Evolutionary conservation across 352 stramenopile species (phyloP), one percentile per base, ranked within the genome.

Genomic region (Globisporangium canariense): DNA sequence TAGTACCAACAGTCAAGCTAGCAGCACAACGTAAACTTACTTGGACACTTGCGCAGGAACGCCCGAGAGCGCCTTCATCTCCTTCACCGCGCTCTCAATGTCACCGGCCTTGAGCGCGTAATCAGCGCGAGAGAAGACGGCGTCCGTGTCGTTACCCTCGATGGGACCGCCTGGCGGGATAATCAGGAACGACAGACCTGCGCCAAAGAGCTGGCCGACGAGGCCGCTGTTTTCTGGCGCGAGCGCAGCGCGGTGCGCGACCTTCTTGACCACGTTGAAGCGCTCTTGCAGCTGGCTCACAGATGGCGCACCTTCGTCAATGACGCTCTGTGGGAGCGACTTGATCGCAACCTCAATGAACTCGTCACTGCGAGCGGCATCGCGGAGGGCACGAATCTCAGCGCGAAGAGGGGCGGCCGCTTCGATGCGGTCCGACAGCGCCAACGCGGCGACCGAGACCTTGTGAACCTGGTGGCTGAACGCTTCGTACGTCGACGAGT

Each of bases 381-480:
- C 77, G 32, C 79, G 79, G 16, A 94, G 71, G 38, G 78, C 82
- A 25, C 77, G 76, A 60, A 93, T 87, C 80, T 94, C 86, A 40
- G 69, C 81, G 20, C 76, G 79, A 32, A 94, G 73, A 20, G 86
- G 83, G 25, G 76, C 76, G 7, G 83, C 83, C 25, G 83, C 86
- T 69, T 94, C 86, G 58, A 93, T 88, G 45, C 86, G 86, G 69
- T 93, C 81, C 58, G 83, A 93, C 25, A 94, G 68, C 51, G 82
- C 83, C 18, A 94, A 49, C 25, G 83, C 86, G 0, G 86, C 86
- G 63, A 94, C 84, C 38, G 83, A 94, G 11, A 83, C 78, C 71
- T 93, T 90, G 79, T 94, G 86, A 6, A 93, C 80, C 51, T 90
- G 81, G 73, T 93, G 83, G 71, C 83, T 94, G 65, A 94, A 91